These are phyloP conservation scores for Rosa multiflora DNA, from an alignment of 306 rosid genomes.

Conservation along the genomic window DNA sequence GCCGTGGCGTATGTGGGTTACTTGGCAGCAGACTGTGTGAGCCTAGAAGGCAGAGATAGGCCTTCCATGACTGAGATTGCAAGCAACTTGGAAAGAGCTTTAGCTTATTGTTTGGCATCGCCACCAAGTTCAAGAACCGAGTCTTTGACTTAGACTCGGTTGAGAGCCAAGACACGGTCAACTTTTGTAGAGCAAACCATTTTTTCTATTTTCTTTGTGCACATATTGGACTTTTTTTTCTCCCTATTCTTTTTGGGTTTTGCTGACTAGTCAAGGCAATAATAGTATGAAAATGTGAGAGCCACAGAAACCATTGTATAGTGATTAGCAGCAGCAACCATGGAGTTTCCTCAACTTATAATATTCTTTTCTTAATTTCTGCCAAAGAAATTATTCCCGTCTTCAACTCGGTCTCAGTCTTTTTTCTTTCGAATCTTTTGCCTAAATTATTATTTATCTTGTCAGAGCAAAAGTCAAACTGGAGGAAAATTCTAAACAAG, in stretches of 20 bases:
- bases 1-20: constrained; percentile 77
- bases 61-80: constrained; percentile 68
- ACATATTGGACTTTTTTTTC: neutral
- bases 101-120: constrained; percentile 51
- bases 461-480: constrained; percentile 22
- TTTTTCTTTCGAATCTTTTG: neutral
- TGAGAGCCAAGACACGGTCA: neutral
- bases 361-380: neutral
- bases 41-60: constrained; percentile 55
- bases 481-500: neutral
- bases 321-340: neutral
- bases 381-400: neutral
- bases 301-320: neutral
- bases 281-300: neutral
- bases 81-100: constrained; percentile 57
- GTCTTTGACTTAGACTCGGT: constrained; percentile 24
- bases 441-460: neutral
- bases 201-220: neutral
- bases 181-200: constrained; percentile 6
- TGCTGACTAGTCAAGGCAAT: constrained; percentile 4
- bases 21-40: constrained; percentile 78
- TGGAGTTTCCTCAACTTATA: neutral
- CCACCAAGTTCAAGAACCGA: constrained; percentile 42
- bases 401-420: constrained; percentile 9
- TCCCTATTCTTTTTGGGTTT: neutral